Percentiles rank a stretch among this genome's conserved stretches.
These are phyloP conservation scores for Penicillium italicum DNA, from an alignment of 2,329 filamentous ascomycete genomes.

Conservation along the genomic window DNA sequence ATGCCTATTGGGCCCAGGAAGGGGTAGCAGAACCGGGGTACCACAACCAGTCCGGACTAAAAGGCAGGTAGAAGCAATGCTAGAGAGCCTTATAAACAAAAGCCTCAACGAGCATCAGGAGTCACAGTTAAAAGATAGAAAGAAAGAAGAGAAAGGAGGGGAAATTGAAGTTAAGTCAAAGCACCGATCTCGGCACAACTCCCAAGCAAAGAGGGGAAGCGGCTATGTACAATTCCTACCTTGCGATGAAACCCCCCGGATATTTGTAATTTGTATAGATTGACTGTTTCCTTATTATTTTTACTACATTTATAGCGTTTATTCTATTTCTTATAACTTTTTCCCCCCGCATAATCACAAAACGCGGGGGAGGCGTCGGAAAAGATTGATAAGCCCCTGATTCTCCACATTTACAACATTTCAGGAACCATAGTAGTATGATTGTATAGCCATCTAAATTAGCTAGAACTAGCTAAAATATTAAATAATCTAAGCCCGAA, in stretches of 20 bases:
- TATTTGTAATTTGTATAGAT: not conserved
- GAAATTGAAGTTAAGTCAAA: not conserved
- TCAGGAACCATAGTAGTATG: not conserved
- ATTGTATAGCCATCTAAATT: not conserved
- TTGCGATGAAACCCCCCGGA: not conserved
- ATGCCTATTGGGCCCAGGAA: not conserved
- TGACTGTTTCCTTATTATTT: too few relatives aligned
- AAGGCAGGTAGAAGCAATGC: not conserved
- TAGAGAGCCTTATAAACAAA: not conserved
- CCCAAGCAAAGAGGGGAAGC: slow-evolving; percentile 4
- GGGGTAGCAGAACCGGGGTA: not conserved
- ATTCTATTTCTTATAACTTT: too few relatives aligned
- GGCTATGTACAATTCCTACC: not conserved
- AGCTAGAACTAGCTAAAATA: not conserved
- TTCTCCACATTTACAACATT: not conserved
- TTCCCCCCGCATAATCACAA: not conserved
- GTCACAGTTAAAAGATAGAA: not conserved
- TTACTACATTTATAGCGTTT: too few relatives aligned
- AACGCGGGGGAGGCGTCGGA: not conserved
- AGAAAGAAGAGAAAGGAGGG: slow-evolving; percentile 3
- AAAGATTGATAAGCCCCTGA: not conserved
- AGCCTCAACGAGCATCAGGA: not conserved
- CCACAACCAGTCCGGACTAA: slow-evolving; percentile 3
- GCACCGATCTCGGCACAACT: slow-evolving; percentile 4
- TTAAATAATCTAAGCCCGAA: not conserved